These are phyloP conservation scores for Ophiosphaerella narmari DNA, from an alignment of 2,329 filamentous ascomycete species.

Conservation along the genomic window DNA sequence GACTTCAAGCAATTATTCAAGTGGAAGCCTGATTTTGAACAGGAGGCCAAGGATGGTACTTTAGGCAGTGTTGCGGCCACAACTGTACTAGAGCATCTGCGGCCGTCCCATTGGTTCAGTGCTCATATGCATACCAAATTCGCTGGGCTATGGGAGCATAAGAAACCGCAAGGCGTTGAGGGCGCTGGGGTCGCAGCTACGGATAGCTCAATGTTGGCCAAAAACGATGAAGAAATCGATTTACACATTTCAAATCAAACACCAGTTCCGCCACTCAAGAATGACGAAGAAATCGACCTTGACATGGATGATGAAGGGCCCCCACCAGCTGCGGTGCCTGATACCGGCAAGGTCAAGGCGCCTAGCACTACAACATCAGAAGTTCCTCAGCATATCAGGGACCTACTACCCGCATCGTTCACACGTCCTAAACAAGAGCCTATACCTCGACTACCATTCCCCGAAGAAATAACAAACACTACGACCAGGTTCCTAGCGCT, in stretches of 20 bases:
- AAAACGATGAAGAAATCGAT: slow-evolving; percentile 65
- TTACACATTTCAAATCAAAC: slow-evolving; percentile 61
- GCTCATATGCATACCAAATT: slow-evolving; percentile 93
- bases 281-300: slow-evolving; percentile 46
- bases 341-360: slow-evolving; percentile 11
- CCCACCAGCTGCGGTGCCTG: slow-evolving; percentile 10
- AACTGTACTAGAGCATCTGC: slow-evolving; percentile 77
- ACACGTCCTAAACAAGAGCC: slow-evolving; percentile 36
- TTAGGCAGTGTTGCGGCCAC: slow-evolving; percentile 81
- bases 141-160: slow-evolving; percentile 63
- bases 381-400: slow-evolving; percentile 69
- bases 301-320: slow-evolving; percentile 46
- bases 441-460: slow-evolving; percentile 59
- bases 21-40: slow-evolving; percentile 73
- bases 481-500: slow-evolving; percentile 84
- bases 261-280: slow-evolving; percentile 26
- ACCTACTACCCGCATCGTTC: slow-evolving; percentile 79
- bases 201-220: slow-evolving; percentile 21
- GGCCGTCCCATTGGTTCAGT: slow-evolving; percentile 85
- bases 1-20: slow-evolving; percentile 70
- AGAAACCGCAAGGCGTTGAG: slow-evolving; percentile 29
- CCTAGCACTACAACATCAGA: slow-evolving; percentile 15
- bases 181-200: neutral
- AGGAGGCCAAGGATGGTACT: slow-evolving; percentile 74
- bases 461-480: slow-evolving; percentile 74